A percentile compares a stretch with the other conserved stretches of the same genome.
Conservation (phyloP, 2,329 filamentous ascomycete species). For the Rhynchosporium agropyri region DNA sequence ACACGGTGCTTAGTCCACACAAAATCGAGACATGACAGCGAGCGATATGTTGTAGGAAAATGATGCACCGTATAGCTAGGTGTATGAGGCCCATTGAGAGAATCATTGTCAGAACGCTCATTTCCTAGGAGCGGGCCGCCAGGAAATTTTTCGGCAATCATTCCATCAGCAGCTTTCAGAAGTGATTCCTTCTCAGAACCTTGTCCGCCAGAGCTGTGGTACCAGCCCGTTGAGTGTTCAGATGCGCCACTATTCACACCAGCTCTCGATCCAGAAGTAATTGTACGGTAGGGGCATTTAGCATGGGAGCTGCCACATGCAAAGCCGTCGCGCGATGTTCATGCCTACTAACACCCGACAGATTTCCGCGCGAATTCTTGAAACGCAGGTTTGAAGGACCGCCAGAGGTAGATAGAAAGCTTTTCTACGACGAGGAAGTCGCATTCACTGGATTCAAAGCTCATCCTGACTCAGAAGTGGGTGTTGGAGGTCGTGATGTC, state of each 20-base stretch:
- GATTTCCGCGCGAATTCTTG: not conserved
- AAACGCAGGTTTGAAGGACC: not conserved
- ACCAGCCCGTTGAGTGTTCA: not conserved
- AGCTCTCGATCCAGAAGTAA: not conserved
- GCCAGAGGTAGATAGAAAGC: constrained; percentile 1
- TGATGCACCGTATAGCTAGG: not conserved
- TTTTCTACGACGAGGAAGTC: constrained; percentile 3
- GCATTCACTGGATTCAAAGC: not conserved
- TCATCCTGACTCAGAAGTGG: not conserved
- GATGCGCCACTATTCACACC: not conserved
- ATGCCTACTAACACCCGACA: not conserved
- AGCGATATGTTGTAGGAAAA: not conserved
- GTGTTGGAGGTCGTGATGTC: not conserved
- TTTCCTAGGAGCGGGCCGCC: not conserved
- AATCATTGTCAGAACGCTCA: not conserved
- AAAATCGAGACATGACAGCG: too few relatives aligned
- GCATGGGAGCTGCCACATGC: not conserved
- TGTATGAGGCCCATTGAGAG: not conserved
- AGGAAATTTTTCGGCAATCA: too few relatives aligned
- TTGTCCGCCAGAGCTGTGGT: not conserved
- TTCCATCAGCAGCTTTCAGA: not conserved
- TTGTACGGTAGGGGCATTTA: not conserved
- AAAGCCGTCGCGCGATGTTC: not conserved
- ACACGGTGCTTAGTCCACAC: too few relatives aligned
- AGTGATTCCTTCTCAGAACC: constrained; percentile 3